Evolutionary conservation across 2,329 filamentous ascomycete genomes (phyloP).

Genomic region (Cytospora piceicola): DNA sequence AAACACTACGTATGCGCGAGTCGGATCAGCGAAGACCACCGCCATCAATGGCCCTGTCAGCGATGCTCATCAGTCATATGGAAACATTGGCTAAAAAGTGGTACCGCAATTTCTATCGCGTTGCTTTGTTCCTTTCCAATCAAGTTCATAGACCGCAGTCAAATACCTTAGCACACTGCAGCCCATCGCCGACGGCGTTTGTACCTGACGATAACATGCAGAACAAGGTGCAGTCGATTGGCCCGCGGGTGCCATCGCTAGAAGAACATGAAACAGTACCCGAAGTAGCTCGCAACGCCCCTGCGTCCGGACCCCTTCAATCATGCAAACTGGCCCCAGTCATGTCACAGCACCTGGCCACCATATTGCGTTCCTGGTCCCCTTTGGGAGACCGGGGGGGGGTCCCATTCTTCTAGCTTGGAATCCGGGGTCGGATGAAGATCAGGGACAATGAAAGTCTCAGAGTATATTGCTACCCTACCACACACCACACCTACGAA

Average conservation of each 20-base stretch:
- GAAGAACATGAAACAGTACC: constrained; percentile 21
- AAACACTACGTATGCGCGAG: background rate
- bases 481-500: background rate
- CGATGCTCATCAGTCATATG: background rate
- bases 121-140: background rate
- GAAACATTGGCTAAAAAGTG: background rate
- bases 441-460: background rate
- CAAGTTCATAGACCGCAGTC: constrained; percentile 11
- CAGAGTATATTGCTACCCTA: background rate
- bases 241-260: constrained; percentile 16
- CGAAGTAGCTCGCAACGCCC: constrained; percentile 14
- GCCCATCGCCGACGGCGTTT: background rate
- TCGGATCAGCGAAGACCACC: background rate
- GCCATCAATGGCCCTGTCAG: background rate
- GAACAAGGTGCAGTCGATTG: constrained; percentile 17
- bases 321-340: constrained; percentile 15
- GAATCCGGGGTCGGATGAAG: background rate
- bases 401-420: background rate
- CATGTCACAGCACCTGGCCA: constrained; percentile 16
- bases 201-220: constrained; percentile 13
- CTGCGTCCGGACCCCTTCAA: constrained; percentile 17
- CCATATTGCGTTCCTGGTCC: background rate
- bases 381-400: background rate
- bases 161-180: background rate
- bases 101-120: background rate